These are phyloP conservation scores for Cicer pinnatifidum DNA, from an alignment of 306 rosid genomes.

Conservation along the genomic window DNA sequence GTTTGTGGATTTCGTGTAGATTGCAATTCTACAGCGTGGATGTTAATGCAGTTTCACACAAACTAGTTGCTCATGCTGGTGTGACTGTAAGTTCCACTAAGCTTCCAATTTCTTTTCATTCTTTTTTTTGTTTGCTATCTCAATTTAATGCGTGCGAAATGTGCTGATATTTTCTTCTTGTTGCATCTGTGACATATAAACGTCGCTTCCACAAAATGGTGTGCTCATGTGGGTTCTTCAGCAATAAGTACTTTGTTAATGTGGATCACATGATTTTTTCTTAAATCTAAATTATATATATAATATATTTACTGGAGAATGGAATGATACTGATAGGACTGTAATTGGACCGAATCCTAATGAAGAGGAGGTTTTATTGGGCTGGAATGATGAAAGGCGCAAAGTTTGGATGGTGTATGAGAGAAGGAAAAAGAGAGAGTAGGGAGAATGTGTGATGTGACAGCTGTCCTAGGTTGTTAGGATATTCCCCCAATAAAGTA, in stretches of 20 bases:
- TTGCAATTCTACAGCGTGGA: slow-evolving; percentile 74
- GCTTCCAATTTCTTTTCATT: slow-evolving; percentile 31
- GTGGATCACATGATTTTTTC: neutral
- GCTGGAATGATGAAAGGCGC: too few species aligned
- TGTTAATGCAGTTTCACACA: slow-evolving; percentile 77
- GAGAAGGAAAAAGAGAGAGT: too few species aligned
- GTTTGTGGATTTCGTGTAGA: slow-evolving; percentile 54
- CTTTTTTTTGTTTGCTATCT: slow-evolving; percentile 31
- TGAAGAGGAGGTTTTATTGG: too few species aligned
- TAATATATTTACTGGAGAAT: neutral
- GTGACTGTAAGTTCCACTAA: slow-evolving; percentile 74
- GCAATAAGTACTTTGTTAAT: slow-evolving; percentile 6
- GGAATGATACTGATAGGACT: too few species aligned
- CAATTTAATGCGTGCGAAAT: neutral
- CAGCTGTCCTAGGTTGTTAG: too few species aligned
- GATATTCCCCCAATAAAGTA: too few species aligned
- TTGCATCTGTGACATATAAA: neutral
- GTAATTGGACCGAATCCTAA: too few species aligned
- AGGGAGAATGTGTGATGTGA: too few species aligned
- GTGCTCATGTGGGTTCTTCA: neutral
- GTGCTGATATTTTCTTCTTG: slow-evolving; percentile 1
- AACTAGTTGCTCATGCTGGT: slow-evolving; percentile 79
- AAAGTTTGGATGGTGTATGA: too few species aligned
- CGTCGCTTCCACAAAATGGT: neutral
- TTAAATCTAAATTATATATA: neutral